Evolutionary conservation across 106 monocot species (phyloP).

Genomic region (Dioscorea zingiberensis): DNA sequence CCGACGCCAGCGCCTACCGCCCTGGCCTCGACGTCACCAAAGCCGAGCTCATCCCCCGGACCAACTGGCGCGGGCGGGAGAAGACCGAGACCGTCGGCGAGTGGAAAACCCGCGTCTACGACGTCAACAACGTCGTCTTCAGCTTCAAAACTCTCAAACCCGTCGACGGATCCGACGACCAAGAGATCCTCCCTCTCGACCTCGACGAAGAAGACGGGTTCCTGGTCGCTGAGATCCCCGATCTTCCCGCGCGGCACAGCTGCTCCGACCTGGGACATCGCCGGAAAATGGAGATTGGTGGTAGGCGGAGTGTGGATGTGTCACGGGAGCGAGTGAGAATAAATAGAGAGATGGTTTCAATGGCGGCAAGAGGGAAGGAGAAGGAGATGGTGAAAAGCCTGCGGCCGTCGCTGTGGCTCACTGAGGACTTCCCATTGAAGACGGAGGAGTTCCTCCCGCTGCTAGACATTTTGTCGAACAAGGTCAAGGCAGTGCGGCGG

Average conservation of each 20-base stretch:
- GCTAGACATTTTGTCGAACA: conserved; percentile 67
- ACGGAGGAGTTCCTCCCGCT: conserved; percentile 75
- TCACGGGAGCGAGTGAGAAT: background rate
- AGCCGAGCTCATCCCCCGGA: conserved; percentile 52
- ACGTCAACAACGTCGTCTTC: conserved; percentile 75
- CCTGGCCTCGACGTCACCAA: conserved; percentile 68
- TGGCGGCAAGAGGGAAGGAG: conserved; percentile 51
- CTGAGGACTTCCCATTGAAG: conserved; percentile 84
- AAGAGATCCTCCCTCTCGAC: conserved; percentile 30
- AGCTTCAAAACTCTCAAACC: conserved; percentile 58
- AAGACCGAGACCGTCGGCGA: conserved; percentile 66
- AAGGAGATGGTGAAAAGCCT: conserved; percentile 90
- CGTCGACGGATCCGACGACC: background rate
- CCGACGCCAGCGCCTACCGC: conserved; percentile 48
- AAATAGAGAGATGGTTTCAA: conserved; percentile 9
- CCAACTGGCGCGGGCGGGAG: conserved; percentile 71
- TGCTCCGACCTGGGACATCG: conserved; percentile 40
- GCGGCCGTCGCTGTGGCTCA: conserved; percentile 74
- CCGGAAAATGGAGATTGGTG: conserved; percentile 6
- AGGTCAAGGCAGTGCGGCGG: conserved; percentile 73
- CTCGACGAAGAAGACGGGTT: conserved; percentile 66
- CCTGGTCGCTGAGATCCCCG: conserved; percentile 70
- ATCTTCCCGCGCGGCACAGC: conserved; percentile 42
- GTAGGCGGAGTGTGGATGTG: conserved; percentile 28
- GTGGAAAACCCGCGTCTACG: conserved; percentile 71